Conservation (phyloP, 2,329 filamentous ascomycete species). For the Tolypocladium pustulatum region DNA sequence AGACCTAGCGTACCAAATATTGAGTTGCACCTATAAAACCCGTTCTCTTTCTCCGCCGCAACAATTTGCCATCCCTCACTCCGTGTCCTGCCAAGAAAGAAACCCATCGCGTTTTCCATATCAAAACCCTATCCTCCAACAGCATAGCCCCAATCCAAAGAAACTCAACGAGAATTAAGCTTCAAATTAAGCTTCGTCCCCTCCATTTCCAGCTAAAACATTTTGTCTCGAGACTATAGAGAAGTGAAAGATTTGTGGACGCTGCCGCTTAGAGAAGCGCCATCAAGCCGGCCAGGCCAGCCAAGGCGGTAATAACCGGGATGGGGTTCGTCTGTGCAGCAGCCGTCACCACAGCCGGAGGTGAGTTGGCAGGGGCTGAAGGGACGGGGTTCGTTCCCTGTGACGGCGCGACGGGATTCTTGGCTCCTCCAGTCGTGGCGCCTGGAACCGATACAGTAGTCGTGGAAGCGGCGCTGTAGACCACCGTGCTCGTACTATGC, state of each 20-base stretch:
- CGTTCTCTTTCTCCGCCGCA: background rate
- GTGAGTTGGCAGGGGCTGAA: constrained; percentile 14
- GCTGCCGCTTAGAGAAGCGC: constrained; percentile 5
- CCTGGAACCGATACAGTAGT: constrained; percentile 5
- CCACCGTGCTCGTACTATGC: constrained; percentile 27
- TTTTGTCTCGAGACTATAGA: too few species aligned
- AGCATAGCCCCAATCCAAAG: too few species aligned
- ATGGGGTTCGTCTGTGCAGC: constrained; percentile 16
- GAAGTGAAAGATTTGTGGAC: background rate
- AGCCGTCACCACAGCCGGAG: constrained; percentile 15
- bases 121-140: too few species aligned
- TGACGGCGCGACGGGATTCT: constrained; percentile 11
- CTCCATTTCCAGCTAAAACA: background rate
- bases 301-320: constrained; percentile 20
- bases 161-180: background rate
- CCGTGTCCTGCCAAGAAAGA: background rate
- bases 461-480: constrained; percentile 18
- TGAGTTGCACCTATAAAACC: background rate
- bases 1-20: background rate
- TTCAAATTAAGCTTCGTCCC: background rate
- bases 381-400: constrained; percentile 8
- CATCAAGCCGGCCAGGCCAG: constrained; percentile 5
- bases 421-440: background rate
- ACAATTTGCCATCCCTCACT: background rate
- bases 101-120: too few species aligned